Conservation (phyloP, 345 rosid genomes). For the Leavenworthia alabamica region DNA sequence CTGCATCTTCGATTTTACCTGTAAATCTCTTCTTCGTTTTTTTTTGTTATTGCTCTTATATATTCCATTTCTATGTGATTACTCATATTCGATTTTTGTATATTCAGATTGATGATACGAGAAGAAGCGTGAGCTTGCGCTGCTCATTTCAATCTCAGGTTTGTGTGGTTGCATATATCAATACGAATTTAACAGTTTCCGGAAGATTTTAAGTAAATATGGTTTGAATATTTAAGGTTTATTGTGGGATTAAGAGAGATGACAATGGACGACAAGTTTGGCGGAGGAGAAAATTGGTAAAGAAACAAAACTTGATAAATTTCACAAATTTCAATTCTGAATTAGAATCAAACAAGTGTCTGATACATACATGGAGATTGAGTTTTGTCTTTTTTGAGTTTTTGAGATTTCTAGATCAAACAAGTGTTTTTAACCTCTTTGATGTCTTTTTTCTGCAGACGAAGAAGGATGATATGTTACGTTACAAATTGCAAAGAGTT, state of each 20-base stretch:
- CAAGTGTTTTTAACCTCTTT: background rate
- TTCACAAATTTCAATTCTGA: background rate
- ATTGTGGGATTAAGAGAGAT: slow-evolving; percentile 34
- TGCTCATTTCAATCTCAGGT: slow-evolving; percentile 33
- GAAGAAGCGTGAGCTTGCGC: slow-evolving; percentile 20
- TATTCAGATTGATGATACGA: slow-evolving; percentile 34
- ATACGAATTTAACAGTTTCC: background rate
- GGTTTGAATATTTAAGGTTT: slow-evolving; percentile 30
- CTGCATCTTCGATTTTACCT: slow-evolving; percentile 18
- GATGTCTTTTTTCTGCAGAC: slow-evolving; percentile 37
- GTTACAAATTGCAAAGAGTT: slow-evolving; percentile 49
- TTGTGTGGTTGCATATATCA: background rate
- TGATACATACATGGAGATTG: background rate
- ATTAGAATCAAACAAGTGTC: background rate
- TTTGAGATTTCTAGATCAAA: background rate
- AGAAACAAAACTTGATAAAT: background rate
- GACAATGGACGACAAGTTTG: slow-evolving; percentile 52
- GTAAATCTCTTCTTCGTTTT: background rate
- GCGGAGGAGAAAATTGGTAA: slow-evolving; percentile 76
- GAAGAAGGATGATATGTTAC: slow-evolving; percentile 67
- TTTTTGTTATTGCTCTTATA: background rate
- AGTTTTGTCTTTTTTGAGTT: background rate
- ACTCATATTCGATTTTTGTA: background rate
- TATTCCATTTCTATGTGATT: background rate
- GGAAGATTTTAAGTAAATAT: background rate